Base-by-base conservation (phyloP, 1,139 yeast species). In the Protomyces arabidopsidicola region DNA sequence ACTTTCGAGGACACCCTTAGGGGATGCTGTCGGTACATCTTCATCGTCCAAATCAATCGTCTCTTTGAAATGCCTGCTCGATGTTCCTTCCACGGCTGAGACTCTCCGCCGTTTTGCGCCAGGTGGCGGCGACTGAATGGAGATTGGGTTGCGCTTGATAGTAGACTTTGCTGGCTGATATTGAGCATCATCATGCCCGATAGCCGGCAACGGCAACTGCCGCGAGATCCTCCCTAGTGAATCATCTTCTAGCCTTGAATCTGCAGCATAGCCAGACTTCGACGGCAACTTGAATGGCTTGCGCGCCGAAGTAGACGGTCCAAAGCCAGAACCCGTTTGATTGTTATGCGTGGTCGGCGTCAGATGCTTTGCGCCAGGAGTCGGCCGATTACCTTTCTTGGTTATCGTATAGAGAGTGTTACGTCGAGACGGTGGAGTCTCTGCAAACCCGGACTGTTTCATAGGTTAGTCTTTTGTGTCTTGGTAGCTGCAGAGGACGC, bases 301-400 rank as follows among this genome's bases (percentile, higher is more conserved):
- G 9, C 42, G 42, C 42, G 42, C 42, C 16, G 42, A 12, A 1
- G 42, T 12, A 14, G 42, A 36, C 6, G 42, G 16, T 5, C 42
- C 42, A 5, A 36, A 14, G 10, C 54, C 60, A 16, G 34, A 35
- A 6, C 60, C 60, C 8, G 54, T 45, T 12, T 18, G n/a, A 48
- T 56, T 56, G 45, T 56, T 53, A 22, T 56, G 60, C 1, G 45
- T 56, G 2, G 45, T 34, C 14, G 60, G 60, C 9, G 42, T 45
- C 4, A 48, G 45, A 8, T n/a, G 24, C n/a, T 36, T 12, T n/a
- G 16, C 2, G 9, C 42, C 42, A 3, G 31, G 31, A 27, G 31
- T 27, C 31, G 31, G 31, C 31, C 31, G 31, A 27, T 8, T 8
- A 5, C 6, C 8, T 1, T 27, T 27, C 9, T 27, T 27, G 6